Percentiles rank a stretch among this genome's conserved stretches.
phyloP scores from a whole-genome alignment of 768 basidiomycete genomes.

The Scleroderma citrinum region DNA sequence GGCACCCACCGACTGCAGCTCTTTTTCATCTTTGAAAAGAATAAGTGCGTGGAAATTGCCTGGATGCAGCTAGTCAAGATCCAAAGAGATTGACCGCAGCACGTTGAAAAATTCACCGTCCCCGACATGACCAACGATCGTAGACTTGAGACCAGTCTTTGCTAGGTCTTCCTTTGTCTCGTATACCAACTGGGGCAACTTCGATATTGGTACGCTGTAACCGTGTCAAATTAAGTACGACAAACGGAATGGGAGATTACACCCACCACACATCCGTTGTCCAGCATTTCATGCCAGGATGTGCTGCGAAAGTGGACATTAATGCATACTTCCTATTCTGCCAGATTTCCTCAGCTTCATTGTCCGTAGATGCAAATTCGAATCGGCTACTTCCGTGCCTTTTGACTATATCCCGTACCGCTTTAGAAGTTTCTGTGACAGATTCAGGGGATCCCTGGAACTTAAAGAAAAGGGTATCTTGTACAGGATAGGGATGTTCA shows the following conservation, averaged over 20 bases:
- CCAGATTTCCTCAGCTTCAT: constrained; percentile 77
- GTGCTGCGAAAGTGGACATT: constrained; percentile 58
- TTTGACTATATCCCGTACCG: constrained; percentile 55
- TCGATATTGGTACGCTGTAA: constrained; percentile 60
- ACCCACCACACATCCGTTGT: constrained; percentile 85
- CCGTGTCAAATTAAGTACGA: neutral
- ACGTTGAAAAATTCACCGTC: constrained; percentile 50
- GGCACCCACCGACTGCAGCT: constrained; percentile 46
- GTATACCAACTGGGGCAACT: constrained; percentile 60
- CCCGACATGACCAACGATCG: constrained; percentile 78
- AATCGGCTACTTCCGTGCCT: constrained; percentile 66
- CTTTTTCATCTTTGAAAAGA: constrained; percentile 53
- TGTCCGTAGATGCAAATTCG: constrained; percentile 65
- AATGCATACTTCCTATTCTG: constrained; percentile 82
- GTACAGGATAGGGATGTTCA: constrained; percentile 55
- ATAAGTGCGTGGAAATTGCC: constrained; percentile 47
- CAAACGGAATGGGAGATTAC: neutral
- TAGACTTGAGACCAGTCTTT: constrained; percentile 50
- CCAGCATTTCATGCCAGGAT: constrained; percentile 68
- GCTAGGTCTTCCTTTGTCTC: constrained; percentile 78
- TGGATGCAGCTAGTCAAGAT: constrained; percentile 7
- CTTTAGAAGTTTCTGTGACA: constrained; percentile 51
- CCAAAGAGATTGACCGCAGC: neutral
- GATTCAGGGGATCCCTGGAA: constrained; percentile 69
- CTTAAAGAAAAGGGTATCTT: constrained; percentile 88